Conservation (phyloP, 179 eudicot species). For the Nepenthes alata region DNA sequence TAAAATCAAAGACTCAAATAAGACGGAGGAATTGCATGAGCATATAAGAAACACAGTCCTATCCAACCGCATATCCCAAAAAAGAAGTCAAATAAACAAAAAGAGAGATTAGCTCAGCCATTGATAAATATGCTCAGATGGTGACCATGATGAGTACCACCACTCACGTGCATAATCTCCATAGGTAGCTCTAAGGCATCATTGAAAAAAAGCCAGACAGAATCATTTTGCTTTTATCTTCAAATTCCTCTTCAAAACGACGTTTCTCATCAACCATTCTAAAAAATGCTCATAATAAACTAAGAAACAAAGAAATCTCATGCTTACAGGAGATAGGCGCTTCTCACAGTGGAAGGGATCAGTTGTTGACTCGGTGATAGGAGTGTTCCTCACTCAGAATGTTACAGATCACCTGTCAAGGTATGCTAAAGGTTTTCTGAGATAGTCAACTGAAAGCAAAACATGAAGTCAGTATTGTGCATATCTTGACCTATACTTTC, state of each 20-base stretch:
- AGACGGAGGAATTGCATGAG: too few relatives aligned
- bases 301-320: neutral
- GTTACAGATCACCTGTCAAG: slow-evolving; percentile 14
- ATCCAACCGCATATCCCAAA: too few relatives aligned
- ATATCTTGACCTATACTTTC: neutral
- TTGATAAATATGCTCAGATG: too few relatives aligned
- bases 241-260: neutral
- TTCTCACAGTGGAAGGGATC: slow-evolving; percentile 16
- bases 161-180: too few relatives aligned
- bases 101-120: too few relatives aligned
- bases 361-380: slow-evolving; percentile 16
- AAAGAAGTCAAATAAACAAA: too few relatives aligned
- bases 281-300: neutral
- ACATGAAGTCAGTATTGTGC: neutral
- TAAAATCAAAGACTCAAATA: too few relatives aligned
- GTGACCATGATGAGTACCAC: too few relatives aligned
- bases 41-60: too few relatives aligned
- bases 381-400: slow-evolving; percentile 17
- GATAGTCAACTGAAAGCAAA: neutral
- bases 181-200: too few relatives aligned
- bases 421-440: neutral
- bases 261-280: neutral
- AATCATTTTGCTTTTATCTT: too few relatives aligned
- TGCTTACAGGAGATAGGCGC: slow-evolving; percentile 14
- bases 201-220: too few relatives aligned